A percentile compares a stretch with the other conserved stretches of the same genome.
These are phyloP conservation scores for Isabelozyma pseudorhagii DNA, from an alignment of 805 yeast genomes.

Conservation along the genomic window DNA sequence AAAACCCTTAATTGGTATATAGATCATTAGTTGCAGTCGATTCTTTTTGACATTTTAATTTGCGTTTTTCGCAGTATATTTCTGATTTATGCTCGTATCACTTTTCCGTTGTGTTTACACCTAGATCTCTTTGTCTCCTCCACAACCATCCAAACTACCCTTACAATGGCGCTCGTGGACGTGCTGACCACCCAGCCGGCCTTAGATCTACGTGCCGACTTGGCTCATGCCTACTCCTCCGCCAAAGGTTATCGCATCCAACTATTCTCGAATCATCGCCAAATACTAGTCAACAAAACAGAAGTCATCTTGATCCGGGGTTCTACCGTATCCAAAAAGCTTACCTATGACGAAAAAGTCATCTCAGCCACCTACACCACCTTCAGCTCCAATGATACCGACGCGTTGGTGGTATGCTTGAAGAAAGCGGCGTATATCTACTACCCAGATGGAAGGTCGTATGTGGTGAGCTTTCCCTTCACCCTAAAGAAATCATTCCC, in stretches of 20 bases:
- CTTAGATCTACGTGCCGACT: conserved; percentile 25
- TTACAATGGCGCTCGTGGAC: not conserved
- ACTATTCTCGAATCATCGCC: conserved; percentile 24
- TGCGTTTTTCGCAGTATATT: too few species aligned
- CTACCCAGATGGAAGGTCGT: conserved; percentile 55
- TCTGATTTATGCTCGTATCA: too few species aligned
- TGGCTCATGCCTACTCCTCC: conserved; percentile 18
- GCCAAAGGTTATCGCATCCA: conserved; percentile 12
- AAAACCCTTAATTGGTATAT: too few species aligned
- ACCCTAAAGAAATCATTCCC: conserved; percentile 56
- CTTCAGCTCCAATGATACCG: conserved; percentile 28
- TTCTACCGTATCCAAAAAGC: conserved; percentile 41
- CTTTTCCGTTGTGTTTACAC: not conserved
- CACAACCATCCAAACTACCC: too few species aligned
- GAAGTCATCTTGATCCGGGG: conserved; percentile 52
- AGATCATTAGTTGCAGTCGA: too few species aligned
- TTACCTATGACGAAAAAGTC: conserved; percentile 50
- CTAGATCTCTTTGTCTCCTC: not conserved
- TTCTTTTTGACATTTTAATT: too few species aligned
- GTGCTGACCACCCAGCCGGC: conserved; percentile 22
- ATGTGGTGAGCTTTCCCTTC: conserved; percentile 69
- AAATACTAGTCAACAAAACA: conserved; percentile 30
- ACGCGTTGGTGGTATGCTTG: conserved; percentile 55
- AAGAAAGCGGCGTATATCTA: conserved; percentile 61
- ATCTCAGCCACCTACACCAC: conserved; percentile 59